Conservation (phyloP, 495 filamentous ascomycete species). For the Annulohypoxylon nitens region DNA sequence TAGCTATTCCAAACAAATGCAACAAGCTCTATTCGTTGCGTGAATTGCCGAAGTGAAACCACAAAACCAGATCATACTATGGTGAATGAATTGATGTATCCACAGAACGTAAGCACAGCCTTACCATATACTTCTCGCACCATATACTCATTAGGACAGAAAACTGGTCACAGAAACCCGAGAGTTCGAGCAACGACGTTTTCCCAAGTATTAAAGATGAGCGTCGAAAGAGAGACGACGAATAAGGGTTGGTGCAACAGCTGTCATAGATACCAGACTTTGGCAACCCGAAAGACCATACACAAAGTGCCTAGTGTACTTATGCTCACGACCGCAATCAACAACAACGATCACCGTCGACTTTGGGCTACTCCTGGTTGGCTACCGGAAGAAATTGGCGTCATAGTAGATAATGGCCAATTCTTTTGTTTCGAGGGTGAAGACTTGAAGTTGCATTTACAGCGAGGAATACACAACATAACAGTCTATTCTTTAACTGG, state of each 20-base stretch:
- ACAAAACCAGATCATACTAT: constrained; percentile 74
- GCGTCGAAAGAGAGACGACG: constrained; percentile 85
- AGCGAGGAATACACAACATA: constrained; percentile 73
- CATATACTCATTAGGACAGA: constrained; percentile 49
- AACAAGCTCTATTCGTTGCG: constrained; percentile 76
- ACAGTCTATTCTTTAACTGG: constrained; percentile 93
- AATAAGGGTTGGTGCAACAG: constrained; percentile 90
- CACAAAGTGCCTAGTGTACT: constrained; percentile 83
- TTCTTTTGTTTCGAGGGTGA: constrained; percentile 93
- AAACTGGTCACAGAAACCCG: constrained; percentile 62
- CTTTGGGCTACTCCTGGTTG: constrained; percentile 90
- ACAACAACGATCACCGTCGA: constrained; percentile 75
- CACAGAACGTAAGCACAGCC: constrained; percentile 62
- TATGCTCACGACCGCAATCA: constrained; percentile 84
- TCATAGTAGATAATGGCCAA: constrained; percentile 83
- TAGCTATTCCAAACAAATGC: constrained; percentile 58
- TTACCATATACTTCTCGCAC: constrained; percentile 32
- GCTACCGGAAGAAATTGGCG: constrained; percentile 91
- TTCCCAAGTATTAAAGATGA: constrained; percentile 85
- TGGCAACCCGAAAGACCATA: constrained; percentile 82
- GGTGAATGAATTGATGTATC: constrained; percentile 89
- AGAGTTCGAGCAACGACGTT: constrained; percentile 72
- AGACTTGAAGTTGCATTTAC: constrained; percentile 77
- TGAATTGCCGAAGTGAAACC: constrained; percentile 83
- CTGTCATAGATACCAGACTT: constrained; percentile 86